Base-by-base conservation (phyloP, 2,329 filamentous ascomycete species). In the Trichoderma cornu-damae region DNA sequence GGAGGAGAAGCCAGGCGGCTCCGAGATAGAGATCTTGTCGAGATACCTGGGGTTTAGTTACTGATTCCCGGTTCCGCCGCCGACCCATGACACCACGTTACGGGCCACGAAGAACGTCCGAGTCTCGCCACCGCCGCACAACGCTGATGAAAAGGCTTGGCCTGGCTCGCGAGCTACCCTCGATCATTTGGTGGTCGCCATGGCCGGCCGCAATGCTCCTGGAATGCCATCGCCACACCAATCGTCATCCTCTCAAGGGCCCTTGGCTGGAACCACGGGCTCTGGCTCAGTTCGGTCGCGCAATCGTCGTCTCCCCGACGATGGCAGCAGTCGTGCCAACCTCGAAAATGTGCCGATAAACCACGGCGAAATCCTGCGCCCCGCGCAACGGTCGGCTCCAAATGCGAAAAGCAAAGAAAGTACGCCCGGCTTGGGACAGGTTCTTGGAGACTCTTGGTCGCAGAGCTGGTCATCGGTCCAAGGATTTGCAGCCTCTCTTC, bases 381-480 rank as follows among this genome's bases (percentile, higher is more conserved):
- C 7, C 5, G 22, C 20, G 20, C 56, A 28, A 20, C 37, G 30
- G 22, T 16, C 35, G 8, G n/a, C 28, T 35, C 20, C 26, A 7
- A 44, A 24, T 20, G 24, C 50, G 6, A 59, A 42, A 22, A 35
- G 50, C 6, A 49, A 54, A 28, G 20, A 52, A 7, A 38, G 16
- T 5, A 24, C 50, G 7, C 20, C 43, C 20, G 24, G 72, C 42
- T 49, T 75, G 42, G 62, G 65, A 18, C 70, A 71, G 59, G 72
- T 82, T 46, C 68, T 82, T 8, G 79, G 77, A 54, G 75, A 78
- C 44, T 77, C 79, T 2, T 80, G 79, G 74, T 70, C 75, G 1
- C 75, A 80, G 30, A 78, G 75, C 64, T 84, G 81, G 81, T 72
- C 77, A 3, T 80, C 80, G 4, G 76, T 84, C 2, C 78, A 81